Percentiles rank a stretch among this genome's conserved stretches.
phyloP scores from a whole-genome alignment of 768 basidiomycete genomes.

The Porphyrellus cyaneotinctus region DNA sequence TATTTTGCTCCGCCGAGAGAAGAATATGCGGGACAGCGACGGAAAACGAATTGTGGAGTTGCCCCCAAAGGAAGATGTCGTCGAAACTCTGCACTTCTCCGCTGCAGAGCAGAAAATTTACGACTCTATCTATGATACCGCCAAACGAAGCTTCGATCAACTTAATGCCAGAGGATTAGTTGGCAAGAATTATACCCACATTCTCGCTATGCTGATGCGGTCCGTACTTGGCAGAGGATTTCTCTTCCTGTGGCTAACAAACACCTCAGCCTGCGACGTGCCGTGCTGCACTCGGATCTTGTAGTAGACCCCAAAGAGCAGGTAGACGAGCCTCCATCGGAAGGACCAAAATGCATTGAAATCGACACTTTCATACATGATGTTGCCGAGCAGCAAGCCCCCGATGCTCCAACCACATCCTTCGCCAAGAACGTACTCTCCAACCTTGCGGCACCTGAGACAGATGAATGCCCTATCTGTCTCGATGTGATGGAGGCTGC shows the following conservation, averaged over 20 bases:
- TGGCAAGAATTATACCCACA: constrained; percentile 79
- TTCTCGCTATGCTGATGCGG: constrained; percentile 95
- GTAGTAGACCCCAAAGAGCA: constrained; percentile 55
- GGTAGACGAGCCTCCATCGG: constrained; percentile 34
- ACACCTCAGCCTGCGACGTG: constrained; percentile 71
- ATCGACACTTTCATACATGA: constrained; percentile 56
- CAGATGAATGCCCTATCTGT: constrained; percentile 80
- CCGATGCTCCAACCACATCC: constrained; percentile 31
- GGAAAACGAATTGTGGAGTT: constrained; percentile 87
- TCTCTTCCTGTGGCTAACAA: constrained; percentile 3
- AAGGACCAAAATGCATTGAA: constrained; percentile 40
- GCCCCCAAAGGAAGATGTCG: constrained; percentile 73
- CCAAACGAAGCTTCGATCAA: constrained; percentile 75
- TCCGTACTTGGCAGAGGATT: constrained; percentile 31
- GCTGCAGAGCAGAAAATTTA: constrained; percentile 82
- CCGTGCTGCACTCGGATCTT: constrained; percentile 86
- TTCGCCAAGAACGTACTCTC: constrained; percentile 67
- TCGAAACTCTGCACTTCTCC: constrained; percentile 79
- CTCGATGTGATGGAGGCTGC: constrained; percentile 71
- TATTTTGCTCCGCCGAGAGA: constrained; percentile 83
- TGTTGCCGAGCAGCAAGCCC: constrained; percentile 38
- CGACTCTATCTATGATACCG: constrained; percentile 76
- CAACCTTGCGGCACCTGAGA: constrained; percentile 44
- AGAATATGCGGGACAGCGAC: constrained; percentile 83
- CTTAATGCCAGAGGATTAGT: constrained; percentile 75